Percentiles rank a stretch among this genome's conserved stretches.
These are phyloP conservation scores for Kodamaea kaohsiungensis DNA, from an alignment of 805 yeast species.

Conservation along the genomic window DNA sequence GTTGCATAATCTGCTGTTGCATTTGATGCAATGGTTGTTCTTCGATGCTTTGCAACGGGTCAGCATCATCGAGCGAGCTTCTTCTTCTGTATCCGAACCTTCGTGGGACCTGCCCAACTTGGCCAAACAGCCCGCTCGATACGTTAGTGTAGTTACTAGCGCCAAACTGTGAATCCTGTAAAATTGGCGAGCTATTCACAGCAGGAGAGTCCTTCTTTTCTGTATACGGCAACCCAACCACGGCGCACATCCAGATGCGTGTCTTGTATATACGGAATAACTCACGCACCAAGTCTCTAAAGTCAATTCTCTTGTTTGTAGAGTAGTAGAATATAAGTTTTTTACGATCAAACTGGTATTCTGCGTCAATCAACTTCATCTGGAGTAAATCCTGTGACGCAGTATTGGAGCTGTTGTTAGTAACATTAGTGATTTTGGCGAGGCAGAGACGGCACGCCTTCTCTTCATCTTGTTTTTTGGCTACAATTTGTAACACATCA, in stretches of 20 bases:
- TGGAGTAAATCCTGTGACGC: slow-evolving; percentile 33
- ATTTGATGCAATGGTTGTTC: neutral
- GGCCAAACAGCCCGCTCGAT: neutral
- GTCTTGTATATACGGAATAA: slow-evolving; percentile 75
- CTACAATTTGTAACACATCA: slow-evolving; percentile 59
- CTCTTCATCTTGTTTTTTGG: slow-evolving; percentile 67
- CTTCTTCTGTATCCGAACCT: neutral
- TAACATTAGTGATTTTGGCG: slow-evolving; percentile 50
- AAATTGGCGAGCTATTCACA: slow-evolving; percentile 2
- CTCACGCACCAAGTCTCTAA: slow-evolving; percentile 71
- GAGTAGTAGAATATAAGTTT: slow-evolving; percentile 66
- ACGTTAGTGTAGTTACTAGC: slow-evolving; percentile 6
- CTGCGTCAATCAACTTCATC: slow-evolving; percentile 69
- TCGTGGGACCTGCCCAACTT: slow-evolving; percentile 8
- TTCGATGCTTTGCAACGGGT: slow-evolving; percentile 8
- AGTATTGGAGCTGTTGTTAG: slow-evolving; percentile 12
- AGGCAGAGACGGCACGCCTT: slow-evolving; percentile 65
- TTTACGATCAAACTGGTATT: slow-evolving; percentile 79
- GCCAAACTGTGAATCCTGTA: slow-evolving; percentile 6
- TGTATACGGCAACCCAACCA: slow-evolving; percentile 41
- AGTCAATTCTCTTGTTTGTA: slow-evolving; percentile 64
- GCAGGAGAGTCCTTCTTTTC: slow-evolving; percentile 2
- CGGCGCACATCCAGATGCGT: slow-evolving; percentile 83
- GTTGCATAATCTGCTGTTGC: neutral
- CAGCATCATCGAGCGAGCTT: slow-evolving; percentile 7